Conservation (phyloP, 352 stramenopile species). For the Thraustochytrium striatum region DNA sequence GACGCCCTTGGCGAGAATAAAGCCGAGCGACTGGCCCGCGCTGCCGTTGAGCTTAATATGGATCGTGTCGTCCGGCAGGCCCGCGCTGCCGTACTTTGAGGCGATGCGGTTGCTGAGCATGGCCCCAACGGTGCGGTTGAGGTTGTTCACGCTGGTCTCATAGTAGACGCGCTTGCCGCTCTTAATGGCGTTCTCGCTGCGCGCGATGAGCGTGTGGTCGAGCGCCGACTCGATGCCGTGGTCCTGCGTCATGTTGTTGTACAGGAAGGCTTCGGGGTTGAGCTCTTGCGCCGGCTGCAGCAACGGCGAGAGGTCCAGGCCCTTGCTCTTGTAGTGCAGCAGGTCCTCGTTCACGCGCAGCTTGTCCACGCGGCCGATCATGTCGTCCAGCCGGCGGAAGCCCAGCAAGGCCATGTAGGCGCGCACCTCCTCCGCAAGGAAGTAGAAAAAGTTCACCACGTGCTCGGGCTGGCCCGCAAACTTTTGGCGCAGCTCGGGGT, state of each 20-base stretch:
- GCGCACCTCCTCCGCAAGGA: constrained; percentile 89
- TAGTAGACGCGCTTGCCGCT: constrained; percentile 68
- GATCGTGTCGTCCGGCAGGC: constrained; percentile 85
- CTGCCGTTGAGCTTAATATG: constrained; percentile 86
- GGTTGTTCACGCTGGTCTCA: constrained; percentile 59
- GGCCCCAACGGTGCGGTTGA: constrained; percentile 86
- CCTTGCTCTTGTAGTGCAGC: constrained; percentile 69
- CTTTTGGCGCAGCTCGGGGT: constrained; percentile 88
- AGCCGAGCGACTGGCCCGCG: constrained; percentile 85
- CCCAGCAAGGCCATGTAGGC: constrained; percentile 78
- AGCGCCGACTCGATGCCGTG: constrained; percentile 81
- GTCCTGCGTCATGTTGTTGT: constrained; percentile 77
- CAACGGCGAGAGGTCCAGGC: constrained; percentile 83
- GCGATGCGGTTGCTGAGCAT: constrained; percentile 89
- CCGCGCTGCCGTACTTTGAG: constrained; percentile 79
- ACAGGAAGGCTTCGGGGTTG: constrained; percentile 76
- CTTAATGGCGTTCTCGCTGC: constrained; percentile 74
- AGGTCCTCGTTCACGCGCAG: constrained; percentile 72
- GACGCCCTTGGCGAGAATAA: constrained; percentile 86
- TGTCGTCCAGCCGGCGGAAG: constrained; percentile 84
- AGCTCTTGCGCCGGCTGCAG: constrained; percentile 84
- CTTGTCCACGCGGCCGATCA: constrained; percentile 81
- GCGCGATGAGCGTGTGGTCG: constrained; percentile 82
- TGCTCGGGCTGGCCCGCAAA: constrained; percentile 91
- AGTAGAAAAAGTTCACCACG: constrained; percentile 94